Percentiles rank a stretch among this genome's conserved stretches.
phyloP scores from a whole-genome alignment of 305 asterid genomes.

The Stenogyne calaminthoides region DNA sequence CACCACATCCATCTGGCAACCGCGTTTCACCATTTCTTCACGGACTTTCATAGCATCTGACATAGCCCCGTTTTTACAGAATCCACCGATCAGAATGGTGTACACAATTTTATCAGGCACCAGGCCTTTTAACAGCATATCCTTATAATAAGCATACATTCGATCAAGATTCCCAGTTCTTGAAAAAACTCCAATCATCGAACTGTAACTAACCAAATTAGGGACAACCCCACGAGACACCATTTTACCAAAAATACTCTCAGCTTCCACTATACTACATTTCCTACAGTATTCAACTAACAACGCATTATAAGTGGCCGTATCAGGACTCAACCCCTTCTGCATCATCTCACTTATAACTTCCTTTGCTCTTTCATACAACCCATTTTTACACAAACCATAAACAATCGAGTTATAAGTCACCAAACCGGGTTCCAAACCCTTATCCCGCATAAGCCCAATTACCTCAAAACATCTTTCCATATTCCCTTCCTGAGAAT shows the following conservation, averaged over 20 bases:
- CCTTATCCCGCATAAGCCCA: conserved; percentile 51
- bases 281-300: conserved; percentile 60
- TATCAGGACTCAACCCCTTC: conserved; percentile 54
- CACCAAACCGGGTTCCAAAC: conserved; percentile 58
- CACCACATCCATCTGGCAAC: conserved; percentile 71
- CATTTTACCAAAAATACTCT: conserved; percentile 53
- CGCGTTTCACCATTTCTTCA: conserved; percentile 60
- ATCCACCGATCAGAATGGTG: conserved; percentile 71
- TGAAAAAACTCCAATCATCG: conserved; percentile 59
- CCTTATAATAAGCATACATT: conserved; percentile 48
- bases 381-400: conserved; percentile 67
- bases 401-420: conserved; percentile 62
- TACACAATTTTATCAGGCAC: conserved; percentile 64
- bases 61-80: conserved; percentile 55
- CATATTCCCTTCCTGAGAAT: conserved; percentile 52
- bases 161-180: conserved; percentile 52
- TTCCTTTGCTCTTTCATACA: conserved; percentile 50
- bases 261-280: conserved; percentile 49
- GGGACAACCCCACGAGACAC: conserved; percentile 39
- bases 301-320: conserved; percentile 62
- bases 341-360: conserved; percentile 50
- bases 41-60: conserved; percentile 62
- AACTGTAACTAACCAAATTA: conserved; percentile 69
- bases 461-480: conserved; percentile 49
- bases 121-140: conserved; percentile 52